A percentile compares a stretch with the other conserved stretches of the same genome.
These are phyloP conservation scores for Glycyrrhiza uralensis DNA, from an alignment of 306 rosid genomes.

Conservation along the genomic window DNA sequence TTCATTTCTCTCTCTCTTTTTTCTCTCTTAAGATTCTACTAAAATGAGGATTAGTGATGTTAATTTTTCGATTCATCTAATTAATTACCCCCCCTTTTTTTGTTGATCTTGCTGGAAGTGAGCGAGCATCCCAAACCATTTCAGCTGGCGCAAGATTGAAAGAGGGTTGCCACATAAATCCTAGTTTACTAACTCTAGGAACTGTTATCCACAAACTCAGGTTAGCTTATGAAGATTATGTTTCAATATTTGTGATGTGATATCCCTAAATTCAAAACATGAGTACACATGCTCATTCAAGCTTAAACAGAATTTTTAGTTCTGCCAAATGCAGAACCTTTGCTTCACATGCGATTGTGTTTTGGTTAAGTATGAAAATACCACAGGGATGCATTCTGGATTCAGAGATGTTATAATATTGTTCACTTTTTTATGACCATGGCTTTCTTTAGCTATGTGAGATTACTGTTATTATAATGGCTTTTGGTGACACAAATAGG, in stretches of 20 bases:
- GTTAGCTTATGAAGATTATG: slow-evolving; percentile 40
- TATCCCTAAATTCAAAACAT: slow-evolving; percentile 5
- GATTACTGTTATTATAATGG: neutral
- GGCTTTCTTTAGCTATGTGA: neutral
- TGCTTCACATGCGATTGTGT: neutral
- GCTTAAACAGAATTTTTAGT: neutral
- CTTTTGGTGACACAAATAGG: neutral
- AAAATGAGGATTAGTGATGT: too few species aligned
- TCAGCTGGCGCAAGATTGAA: slow-evolving; percentile 93
- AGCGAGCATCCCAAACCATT: slow-evolving; percentile 90
- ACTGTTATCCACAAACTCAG: slow-evolving; percentile 99
- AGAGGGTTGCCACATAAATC: slow-evolving; percentile 99
- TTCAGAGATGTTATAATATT: too few species aligned
- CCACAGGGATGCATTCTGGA: neutral
- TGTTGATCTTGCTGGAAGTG: slow-evolving; percentile 97
- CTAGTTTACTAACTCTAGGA: slow-evolving; percentile 92
- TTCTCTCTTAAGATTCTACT: neutral
- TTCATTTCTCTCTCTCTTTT: neutral
- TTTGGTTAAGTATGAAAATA: neutral
- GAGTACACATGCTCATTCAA: neutral
- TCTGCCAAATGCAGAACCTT: neutral
- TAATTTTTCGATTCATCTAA: too few species aligned
- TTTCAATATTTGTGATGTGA: slow-evolving; percentile 14
- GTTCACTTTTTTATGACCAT: slow-evolving; percentile 12
- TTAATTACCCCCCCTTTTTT: too few species aligned